Percentiles rank a stretch among this genome's conserved stretches.
Evolutionary conservation across 108 stramenopile genomes (phyloP).

Genomic region (Aurantiochytrium sp.): DNA sequence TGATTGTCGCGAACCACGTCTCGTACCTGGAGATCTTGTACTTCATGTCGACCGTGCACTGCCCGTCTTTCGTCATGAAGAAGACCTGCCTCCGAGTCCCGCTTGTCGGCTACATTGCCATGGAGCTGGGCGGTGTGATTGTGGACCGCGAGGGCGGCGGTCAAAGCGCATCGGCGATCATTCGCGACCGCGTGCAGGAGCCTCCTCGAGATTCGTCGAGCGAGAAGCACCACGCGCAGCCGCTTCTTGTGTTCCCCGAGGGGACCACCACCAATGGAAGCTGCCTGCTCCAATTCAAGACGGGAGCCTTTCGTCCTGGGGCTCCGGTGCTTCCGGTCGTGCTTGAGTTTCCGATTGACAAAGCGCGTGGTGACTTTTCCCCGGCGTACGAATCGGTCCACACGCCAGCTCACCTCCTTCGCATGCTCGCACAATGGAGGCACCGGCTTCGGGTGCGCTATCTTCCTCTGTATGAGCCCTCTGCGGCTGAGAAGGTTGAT

Average conservation of each 20-base stretch:
- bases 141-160: neutral
- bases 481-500: neutral
- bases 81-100: neutral
- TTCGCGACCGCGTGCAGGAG: neutral
- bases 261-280: neutral
- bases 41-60: neutral
- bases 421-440: neutral
- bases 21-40: constrained; percentile 15
- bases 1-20: neutral
- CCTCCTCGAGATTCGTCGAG: neutral
- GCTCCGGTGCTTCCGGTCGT: neutral
- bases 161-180: neutral
- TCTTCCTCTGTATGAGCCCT: neutral
- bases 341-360: neutral
- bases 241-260: neutral
- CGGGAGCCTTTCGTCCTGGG: neutral
- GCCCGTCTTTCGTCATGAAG: constrained; percentile 16
- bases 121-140: neutral
- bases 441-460: neutral
- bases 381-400: neutral
- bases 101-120: neutral
- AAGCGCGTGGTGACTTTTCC: neutral
- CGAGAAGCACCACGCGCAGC: neutral
- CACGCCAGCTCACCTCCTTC: neutral
- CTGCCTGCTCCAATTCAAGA: neutral